Conservation (phyloP, 306 rosid species). For the Pyrus pyrifolia region DNA sequence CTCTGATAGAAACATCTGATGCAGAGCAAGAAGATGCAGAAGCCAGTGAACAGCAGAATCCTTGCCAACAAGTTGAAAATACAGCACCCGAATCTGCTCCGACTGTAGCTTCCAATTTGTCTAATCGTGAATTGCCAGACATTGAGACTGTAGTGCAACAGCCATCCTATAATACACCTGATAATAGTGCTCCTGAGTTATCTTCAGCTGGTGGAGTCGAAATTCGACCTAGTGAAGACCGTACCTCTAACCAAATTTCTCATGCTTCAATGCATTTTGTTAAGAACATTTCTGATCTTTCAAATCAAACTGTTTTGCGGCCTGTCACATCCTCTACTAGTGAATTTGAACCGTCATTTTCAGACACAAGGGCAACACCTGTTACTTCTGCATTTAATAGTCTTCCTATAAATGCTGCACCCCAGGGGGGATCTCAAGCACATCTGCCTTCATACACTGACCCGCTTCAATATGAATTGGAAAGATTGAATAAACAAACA, state of each 20-base stretch:
- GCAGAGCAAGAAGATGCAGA: slow-evolving; percentile 12
- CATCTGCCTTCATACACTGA: slow-evolving; percentile 24
- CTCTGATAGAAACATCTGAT: slow-evolving; percentile 7
- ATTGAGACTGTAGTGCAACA: slow-evolving; percentile 27
- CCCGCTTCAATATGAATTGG: slow-evolving; percentile 59
- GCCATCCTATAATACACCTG: slow-evolving; percentile 27
- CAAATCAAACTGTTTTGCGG: slow-evolving; percentile 15
- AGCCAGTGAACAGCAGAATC: slow-evolving; percentile 17
- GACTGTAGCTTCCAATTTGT: neutral
- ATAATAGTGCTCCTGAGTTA: slow-evolving; percentile 6
- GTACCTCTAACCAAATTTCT: slow-evolving; percentile 9
- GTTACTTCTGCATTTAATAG: slow-evolving; percentile 30
- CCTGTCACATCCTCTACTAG: slow-evolving; percentile 17
- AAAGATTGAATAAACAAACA: slow-evolving; percentile 35
- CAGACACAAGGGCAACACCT: slow-evolving; percentile 29
- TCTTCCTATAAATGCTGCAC: slow-evolving; percentile 34
- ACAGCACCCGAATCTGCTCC: slow-evolving; percentile 17
- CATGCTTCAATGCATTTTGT: slow-evolving; percentile 12
- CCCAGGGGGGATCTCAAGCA: slow-evolving; percentile 21
- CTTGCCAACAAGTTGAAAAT: slow-evolving; percentile 10
- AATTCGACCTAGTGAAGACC: slow-evolving; percentile 15
- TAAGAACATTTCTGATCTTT: slow-evolving; percentile 9
- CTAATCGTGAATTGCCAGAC: slow-evolving; percentile 15
- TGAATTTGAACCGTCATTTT: slow-evolving; percentile 13
- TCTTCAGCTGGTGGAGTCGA: slow-evolving; percentile 18